Conservation (phyloP, 2,329 filamentous ascomycete species). For the Sporothrix schenckii region DNA sequence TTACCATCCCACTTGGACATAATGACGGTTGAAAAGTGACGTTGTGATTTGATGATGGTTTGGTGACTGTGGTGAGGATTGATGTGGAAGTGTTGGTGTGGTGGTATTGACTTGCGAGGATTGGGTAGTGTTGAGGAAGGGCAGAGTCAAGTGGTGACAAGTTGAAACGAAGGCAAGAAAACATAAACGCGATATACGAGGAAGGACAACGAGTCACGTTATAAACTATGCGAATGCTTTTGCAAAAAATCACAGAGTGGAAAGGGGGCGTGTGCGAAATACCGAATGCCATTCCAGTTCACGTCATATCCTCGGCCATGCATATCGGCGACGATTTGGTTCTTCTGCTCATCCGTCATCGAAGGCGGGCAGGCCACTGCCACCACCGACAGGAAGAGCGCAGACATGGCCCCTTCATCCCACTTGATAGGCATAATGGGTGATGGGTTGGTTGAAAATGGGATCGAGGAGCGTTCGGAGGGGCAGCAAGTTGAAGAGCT, state of each 20-base stretch:
- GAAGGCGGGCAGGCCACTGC: conserved; percentile 31
- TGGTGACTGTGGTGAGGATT: neutral
- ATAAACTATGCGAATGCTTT: neutral
- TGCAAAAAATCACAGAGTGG: neutral
- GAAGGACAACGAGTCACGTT: neutral
- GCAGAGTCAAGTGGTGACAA: neutral
- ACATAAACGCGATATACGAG: neutral
- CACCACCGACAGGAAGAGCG: conserved; percentile 41
- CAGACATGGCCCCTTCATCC: conserved; percentile 39
- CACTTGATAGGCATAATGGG: conserved; percentile 40
- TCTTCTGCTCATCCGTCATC: conserved; percentile 39
- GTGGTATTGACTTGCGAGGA: neutral
- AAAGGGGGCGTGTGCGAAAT: conserved; percentile 29
- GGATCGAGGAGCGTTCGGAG: neutral
- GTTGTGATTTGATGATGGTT: neutral
- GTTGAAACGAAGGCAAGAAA: neutral
- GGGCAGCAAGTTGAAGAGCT: too few relatives aligned
- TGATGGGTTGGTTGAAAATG: neutral
- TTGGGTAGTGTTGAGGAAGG: neutral
- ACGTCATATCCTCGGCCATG: conserved; percentile 37
- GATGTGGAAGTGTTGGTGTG: neutral
- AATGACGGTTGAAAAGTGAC: neutral
- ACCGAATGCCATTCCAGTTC: conserved; percentile 47
- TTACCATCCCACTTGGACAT: conserved; percentile 35
- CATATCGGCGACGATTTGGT: conserved; percentile 37